These are phyloP conservation scores for Linnemannia elongata DNA, from an alignment of 192 early-diverging fungal species.

Conservation along the genomic window DNA sequence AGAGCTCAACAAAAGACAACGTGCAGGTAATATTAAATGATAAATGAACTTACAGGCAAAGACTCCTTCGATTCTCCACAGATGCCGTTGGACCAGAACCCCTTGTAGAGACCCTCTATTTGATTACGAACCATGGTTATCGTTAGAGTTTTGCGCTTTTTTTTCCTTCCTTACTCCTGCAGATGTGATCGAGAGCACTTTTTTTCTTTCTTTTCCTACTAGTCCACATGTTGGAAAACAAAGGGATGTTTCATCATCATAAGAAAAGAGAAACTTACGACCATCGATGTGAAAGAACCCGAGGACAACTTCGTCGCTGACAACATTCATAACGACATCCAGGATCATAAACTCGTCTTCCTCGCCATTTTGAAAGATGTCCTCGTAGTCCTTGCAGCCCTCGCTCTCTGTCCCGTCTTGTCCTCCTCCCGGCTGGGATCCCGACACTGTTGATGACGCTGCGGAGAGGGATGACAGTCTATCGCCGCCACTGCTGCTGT, in stretches of 20 bases:
- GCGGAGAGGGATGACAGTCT: constrained; percentile 11
- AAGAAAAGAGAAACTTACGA: constrained; percentile 31
- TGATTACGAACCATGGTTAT: not conserved
- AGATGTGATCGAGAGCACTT: not conserved
- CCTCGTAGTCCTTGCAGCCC: constrained; percentile 34
- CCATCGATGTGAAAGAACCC: constrained; percentile 62
- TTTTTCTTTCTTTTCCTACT: not conserved
- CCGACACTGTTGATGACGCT: constrained; percentile 5
- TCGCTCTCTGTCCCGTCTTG: not conserved
- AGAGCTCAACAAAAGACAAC: not conserved
- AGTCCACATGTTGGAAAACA: not conserved
- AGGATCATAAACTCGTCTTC: constrained; percentile 59
- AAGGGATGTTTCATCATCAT: not conserved
- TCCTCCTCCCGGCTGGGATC: not conserved
- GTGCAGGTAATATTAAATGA: not conserved
- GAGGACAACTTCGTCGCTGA: constrained; percentile 61
- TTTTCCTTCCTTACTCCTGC: not conserved
- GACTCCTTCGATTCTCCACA: constrained; percentile 55
- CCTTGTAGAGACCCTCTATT: constrained; percentile 54
- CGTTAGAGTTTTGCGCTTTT: not conserved
- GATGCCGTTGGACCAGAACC: constrained; percentile 56
- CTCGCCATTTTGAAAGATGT: constrained; percentile 36
- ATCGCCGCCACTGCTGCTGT: not conserved
- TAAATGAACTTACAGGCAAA: constrained; percentile 28
- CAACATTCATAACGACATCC: constrained; percentile 60